A percentile compares a stretch with the other conserved stretches of the same genome.
Conservation (phyloP, 805 yeast genomes). For the Sungouiozyma ichnusensis region DNA sequence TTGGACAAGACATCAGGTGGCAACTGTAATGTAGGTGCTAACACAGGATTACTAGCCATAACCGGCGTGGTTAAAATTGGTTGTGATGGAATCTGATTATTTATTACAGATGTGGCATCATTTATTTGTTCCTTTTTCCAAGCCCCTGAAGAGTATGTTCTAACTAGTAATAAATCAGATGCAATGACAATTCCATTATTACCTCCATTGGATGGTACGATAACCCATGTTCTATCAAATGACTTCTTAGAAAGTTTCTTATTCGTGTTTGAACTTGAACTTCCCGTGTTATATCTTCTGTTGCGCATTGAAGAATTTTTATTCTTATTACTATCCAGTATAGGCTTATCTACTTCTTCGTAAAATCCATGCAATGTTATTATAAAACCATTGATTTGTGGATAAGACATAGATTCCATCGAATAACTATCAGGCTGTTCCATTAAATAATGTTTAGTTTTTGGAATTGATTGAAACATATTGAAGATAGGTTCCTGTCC, state of each 20-base stretch:
- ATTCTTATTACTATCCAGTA: constrained; percentile 22
- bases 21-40: constrained; percentile 32
- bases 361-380: constrained; percentile 82
- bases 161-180: constrained; percentile 66
- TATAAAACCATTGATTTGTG: constrained; percentile 66
- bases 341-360: constrained; percentile 56
- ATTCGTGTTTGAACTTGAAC: constrained; percentile 21
- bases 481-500: constrained; percentile 63
- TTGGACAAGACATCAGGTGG: constrained; percentile 47
- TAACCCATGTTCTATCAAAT: constrained; percentile 78
- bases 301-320: constrained; percentile 12
- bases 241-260: constrained; percentile 49
- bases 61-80: constrained; percentile 6
- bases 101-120: background rate
- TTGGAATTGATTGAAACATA: constrained; percentile 62
- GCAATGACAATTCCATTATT: constrained; percentile 65
- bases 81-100: constrained; percentile 3
- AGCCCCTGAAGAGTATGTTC: constrained; percentile 49
- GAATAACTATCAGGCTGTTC: constrained; percentile 58
- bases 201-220: constrained; percentile 46
- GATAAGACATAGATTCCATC: constrained; percentile 66
- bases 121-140: constrained; percentile 33
- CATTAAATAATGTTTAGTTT: constrained; percentile 59
- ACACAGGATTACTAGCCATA: background rate
- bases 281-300: constrained; percentile 18